Base-by-base conservation (phyloP, 257 asterid genomes). In the Solanum okadae region DNA sequence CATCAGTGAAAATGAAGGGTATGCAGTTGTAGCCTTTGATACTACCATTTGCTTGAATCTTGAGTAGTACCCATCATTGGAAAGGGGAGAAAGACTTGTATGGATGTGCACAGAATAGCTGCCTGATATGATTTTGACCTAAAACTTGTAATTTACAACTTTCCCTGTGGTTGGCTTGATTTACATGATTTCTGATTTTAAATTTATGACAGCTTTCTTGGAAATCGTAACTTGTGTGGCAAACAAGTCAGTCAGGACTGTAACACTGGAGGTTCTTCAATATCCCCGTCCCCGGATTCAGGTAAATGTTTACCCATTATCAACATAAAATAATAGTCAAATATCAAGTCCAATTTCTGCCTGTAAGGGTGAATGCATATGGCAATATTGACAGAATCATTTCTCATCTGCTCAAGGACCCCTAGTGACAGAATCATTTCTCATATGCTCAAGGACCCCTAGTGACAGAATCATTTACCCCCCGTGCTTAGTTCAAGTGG, bases 211-310 rank as follows among this genome's bases (percentile, higher is more conserved):
- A 97, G 99, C 42, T 97, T 94, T 91, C 90, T 94, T 84, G 99
- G 99, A 67, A 97, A 97, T 88, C 98, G 97, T 84, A 98, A 92
- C 73, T 91, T 97, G 93, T 97, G 99, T 89, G 99, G 99, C 77
- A 88, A 89, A 92, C 99, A 97, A 94, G 89, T 90, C 40, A 76
- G 88, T 75, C 91, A 88, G 83, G 78, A 88, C 78, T 97, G 99
- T 93, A 95, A 91, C 83, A 92, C 84, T 63, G 88, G 89, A 89
- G 98, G 92, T 68, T 84, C 96, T 86, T 35, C 93, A 37, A 82
- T 31, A 78, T 86, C 96, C 33, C 93, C 86, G 79, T 90, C 94
- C 90, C 70, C 92, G 31, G 67, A 83, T 86, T 87, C 98, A 35
- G 98, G 98, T 96, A 92, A 83, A 84, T 52, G 88, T 86, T 84